Conservation (phyloP, 192 early-diverging fungal species). For the Mortierella hygrophila region DNA sequence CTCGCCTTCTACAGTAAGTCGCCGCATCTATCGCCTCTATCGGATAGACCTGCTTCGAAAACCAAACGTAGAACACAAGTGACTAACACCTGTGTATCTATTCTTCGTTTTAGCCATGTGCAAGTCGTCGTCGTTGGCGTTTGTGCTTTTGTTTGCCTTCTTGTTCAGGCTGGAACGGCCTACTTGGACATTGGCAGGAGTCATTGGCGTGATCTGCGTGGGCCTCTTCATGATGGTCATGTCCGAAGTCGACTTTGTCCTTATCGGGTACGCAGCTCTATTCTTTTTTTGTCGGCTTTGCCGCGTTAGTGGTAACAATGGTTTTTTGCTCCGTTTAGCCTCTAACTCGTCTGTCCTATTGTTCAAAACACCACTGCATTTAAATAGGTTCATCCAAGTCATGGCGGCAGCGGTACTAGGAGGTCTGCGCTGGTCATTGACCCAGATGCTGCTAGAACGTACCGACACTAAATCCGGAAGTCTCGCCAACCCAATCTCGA, state of each 20-base stretch:
- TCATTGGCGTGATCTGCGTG: conserved; percentile 83
- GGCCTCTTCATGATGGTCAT: conserved; percentile 93
- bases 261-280: conserved; percentile 68
- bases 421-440: conserved; percentile 93
- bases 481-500: conserved; percentile 90
- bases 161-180: conserved; percentile 87
- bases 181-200: conserved; percentile 74
- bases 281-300: background rate
- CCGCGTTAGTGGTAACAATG: background rate
- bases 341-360: background rate
- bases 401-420: conserved; percentile 84
- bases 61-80: background rate
- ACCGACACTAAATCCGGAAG: conserved; percentile 72
- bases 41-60: background rate
- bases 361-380: background rate
- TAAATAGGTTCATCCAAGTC: conserved; percentile 74
- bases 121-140: conserved; percentile 81
- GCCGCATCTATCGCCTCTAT: background rate
- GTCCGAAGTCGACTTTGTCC: conserved; percentile 84
- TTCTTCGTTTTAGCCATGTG: conserved; percentile 72
- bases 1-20: conserved; percentile 88
- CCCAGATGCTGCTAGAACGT: conserved; percentile 81
- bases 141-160: conserved; percentile 93
- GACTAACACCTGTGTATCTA: background rate
- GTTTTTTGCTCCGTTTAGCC: background rate